phyloP scores from a whole-genome alignment of 2,329 filamentous ascomycete species.

The Alternaria solani region DNA sequence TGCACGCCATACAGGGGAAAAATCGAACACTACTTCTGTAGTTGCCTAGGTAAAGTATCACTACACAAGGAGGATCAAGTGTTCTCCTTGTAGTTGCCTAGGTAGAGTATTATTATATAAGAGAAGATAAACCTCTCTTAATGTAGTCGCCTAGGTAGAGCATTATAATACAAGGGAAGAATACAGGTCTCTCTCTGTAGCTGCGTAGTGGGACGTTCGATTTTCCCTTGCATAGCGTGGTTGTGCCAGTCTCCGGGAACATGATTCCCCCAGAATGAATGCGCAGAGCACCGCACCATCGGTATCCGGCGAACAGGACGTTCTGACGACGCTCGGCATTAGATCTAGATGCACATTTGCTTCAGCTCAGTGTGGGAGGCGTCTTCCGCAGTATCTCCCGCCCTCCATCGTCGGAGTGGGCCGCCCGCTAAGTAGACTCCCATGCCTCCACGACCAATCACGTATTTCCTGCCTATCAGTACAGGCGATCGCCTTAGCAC shows the following conservation, averaged over 20 bases:
- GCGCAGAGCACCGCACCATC: conserved; percentile 25
- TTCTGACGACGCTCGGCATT: conserved; percentile 14
- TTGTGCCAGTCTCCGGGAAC: not conserved
- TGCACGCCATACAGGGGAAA: too few relatives aligned
- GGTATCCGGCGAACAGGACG: conserved; percentile 38
- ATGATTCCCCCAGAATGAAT: not conserved
- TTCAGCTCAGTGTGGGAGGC: conserved; percentile 31
- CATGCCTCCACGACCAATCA: conserved; percentile 35
- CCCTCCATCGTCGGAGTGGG: conserved; percentile 39
- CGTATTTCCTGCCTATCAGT: conserved; percentile 33
- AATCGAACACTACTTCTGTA: too few relatives aligned
- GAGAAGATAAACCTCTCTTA: too few relatives aligned
- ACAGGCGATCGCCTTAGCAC: conserved; percentile 41
- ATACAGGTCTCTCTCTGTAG: too few relatives aligned
- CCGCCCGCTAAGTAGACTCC: conserved; percentile 38
- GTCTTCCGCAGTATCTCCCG: conserved; percentile 7
- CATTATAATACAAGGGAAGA: too few relatives aligned
- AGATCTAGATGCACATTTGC: conserved; percentile 14
- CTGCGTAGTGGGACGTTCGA: too few relatives aligned
- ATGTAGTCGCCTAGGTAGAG: too few relatives aligned
- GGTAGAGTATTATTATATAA: too few relatives aligned
- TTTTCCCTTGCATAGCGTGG: too few relatives aligned
- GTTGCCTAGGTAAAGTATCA: too few relatives aligned
- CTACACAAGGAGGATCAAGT: too few relatives aligned
- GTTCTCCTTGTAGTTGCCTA: too few relatives aligned